Base-by-base conservation (phyloP, 164 flowering plant species). In the Vitis riparia region DNA sequence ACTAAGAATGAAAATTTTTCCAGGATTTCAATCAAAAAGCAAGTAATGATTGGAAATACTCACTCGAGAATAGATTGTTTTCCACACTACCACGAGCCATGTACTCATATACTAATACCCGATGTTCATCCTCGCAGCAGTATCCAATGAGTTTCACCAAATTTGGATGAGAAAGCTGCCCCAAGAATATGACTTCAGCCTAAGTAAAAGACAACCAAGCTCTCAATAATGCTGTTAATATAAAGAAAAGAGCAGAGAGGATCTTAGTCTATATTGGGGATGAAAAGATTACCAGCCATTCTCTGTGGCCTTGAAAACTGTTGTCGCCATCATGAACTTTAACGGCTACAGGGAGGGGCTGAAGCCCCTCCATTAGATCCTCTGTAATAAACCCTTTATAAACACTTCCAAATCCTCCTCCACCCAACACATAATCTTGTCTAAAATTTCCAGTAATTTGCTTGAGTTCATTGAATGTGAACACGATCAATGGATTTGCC, bases 261-360 rank as follows among this genome's bases (percentile, higher is more conserved):
- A 65, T 8, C 11, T n/a, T 29, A 11, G 52, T 51, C 51, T 12
- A 14, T 37, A 37, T 37, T 37, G 7, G 44, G 44, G 0, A 37
- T 37, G 44, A 37, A 30, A 47, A 44, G 30, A 58, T 71, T 84
- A 94, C 99, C 94, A 94, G 99, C 99, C 99, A 94, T 80, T 92
- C 99, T 78, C 97, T 81, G 68, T 94, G 99, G 51, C 99, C 99
- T 78, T 94, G 99, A 72, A 69, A 78, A 74, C 99, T 94, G 57
- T 92, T 92, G 74, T 87, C 89, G 3, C 97, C 97, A 81, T 89
- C 99, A 80, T 94, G 99, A 81, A 94, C 98, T 79, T 94, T 94
- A 17, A 92, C 98, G 77, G 98, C 97, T 15, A 94, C 95, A 51
- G 78, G 79, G 76, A 85, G 75, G 5, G 95, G 78, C 74, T 83